Evolutionary conservation across 1,139 yeast species (phyloP).

Genomic region (Debaryomycetaceae sp.): DNA sequence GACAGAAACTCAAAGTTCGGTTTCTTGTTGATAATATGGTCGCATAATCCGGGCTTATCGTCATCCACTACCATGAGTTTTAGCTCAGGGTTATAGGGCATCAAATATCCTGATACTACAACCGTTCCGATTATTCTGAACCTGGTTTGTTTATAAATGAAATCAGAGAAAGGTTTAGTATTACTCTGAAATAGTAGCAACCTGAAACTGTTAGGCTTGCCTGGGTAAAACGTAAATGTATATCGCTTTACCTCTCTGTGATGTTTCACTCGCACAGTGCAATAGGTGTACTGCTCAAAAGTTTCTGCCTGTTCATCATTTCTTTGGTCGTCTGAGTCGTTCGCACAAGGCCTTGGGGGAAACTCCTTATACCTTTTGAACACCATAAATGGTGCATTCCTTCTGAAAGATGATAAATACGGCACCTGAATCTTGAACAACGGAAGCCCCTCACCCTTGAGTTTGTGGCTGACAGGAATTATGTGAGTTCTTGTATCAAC

Average conservation of each 20-base stretch:
- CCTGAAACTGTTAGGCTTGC: slow-evolving; percentile 16
- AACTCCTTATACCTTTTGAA: slow-evolving; percentile 31
- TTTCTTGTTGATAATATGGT: slow-evolving; percentile 28
- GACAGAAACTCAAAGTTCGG: slow-evolving; percentile 26
- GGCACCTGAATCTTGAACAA: slow-evolving; percentile 35
- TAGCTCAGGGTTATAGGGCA: slow-evolving; percentile 32
- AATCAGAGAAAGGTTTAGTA: slow-evolving; percentile 40
- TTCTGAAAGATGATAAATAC: slow-evolving; percentile 34
- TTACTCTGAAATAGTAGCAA: slow-evolving; percentile 35
- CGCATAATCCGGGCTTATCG: slow-evolving; percentile 35
- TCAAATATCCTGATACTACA: slow-evolving; percentile 25
- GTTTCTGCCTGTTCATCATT: slow-evolving; percentile 12
- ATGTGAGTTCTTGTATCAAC: slow-evolving; percentile 32
- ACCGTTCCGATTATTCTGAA: slow-evolving; percentile 41
- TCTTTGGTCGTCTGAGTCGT: slow-evolving; percentile 4
- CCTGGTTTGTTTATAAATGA: slow-evolving; percentile 33
- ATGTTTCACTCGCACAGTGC: slow-evolving; percentile 30
- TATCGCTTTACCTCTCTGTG: slow-evolving; percentile 27
- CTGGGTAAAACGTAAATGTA: slow-evolving; percentile 25
- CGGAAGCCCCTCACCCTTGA: slow-evolving; percentile 36
- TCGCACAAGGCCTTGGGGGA: slow-evolving; percentile 23
- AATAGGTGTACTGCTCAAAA: slow-evolving; percentile 32
- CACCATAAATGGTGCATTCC: slow-evolving; percentile 32
- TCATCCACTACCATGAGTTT: slow-evolving; percentile 34
- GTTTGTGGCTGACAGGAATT: slow-evolving; percentile 30